Conservation (phyloP, 2,329 filamentous ascomycete species). For the Emericellopsis cladophorae region DNA sequence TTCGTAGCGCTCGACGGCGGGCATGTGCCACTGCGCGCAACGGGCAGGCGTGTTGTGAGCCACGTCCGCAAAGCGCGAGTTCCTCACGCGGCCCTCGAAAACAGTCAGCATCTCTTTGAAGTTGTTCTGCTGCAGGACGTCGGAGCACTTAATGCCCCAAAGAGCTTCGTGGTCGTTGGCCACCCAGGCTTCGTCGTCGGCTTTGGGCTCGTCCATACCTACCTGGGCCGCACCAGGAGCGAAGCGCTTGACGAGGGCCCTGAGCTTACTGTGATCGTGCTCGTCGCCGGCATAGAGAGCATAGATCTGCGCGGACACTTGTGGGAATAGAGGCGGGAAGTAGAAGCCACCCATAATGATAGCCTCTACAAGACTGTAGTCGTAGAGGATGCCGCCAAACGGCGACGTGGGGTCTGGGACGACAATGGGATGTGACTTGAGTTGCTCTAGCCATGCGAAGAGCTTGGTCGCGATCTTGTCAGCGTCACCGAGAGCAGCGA, state of each 20-base stretch:
- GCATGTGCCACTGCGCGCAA: constrained; percentile 3
- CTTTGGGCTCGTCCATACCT: background rate
- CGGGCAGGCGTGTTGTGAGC: constrained; percentile 1
- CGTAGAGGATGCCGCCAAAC: constrained; percentile 7
- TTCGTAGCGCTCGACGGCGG: constrained; percentile 5
- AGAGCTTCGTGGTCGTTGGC: constrained; percentile 1
- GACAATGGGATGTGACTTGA: constrained; percentile 14
- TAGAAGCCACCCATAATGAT: constrained; percentile 9
- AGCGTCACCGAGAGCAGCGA: constrained; percentile 15
- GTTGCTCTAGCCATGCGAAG: constrained; percentile 11
- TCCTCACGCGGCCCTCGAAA: background rate
- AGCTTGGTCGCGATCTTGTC: constrained; percentile 21
- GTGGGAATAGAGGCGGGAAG: constrained; percentile 7
- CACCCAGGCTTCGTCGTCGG: background rate
- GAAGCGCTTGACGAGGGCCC: background rate
- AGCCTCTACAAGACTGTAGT: constrained; percentile 10
- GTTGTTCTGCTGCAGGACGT: background rate
- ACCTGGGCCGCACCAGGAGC: background rate
- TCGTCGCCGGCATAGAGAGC: constrained; percentile 4
- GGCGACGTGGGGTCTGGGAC: constrained; percentile 1
- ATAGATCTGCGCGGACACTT: constrained; percentile 4
- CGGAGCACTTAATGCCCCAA: constrained; percentile 8
- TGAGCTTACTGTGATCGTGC: background rate
- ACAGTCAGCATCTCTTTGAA: constrained; percentile 1
- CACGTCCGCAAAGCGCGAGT: background rate